phyloP scores from a whole-genome alignment of 2,329 filamentous ascomycete genomes.

The Chrysoporthe cubensis region DNA sequence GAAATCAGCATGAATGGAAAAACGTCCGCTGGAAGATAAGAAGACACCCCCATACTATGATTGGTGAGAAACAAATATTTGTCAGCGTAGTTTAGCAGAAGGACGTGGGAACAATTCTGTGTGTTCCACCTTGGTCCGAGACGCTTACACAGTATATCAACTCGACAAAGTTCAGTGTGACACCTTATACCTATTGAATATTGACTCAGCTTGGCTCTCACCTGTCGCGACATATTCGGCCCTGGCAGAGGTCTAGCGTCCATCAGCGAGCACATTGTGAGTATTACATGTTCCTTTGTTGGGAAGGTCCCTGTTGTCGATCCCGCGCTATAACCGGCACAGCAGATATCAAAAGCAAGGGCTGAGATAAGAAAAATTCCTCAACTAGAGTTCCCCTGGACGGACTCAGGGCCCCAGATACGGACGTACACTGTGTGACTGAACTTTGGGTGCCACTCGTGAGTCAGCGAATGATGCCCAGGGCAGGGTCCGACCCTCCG shows the following conservation, averaged over 20 bases:
- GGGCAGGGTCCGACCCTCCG: neutral
- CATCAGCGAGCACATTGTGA: neutral
- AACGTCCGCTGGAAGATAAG: constrained; percentile 17
- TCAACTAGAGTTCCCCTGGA: no score
- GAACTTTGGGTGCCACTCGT: no score
- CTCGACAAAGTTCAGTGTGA: neutral
- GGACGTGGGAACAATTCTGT: neutral
- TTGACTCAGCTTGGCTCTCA: neutral
- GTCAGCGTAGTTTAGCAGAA: constrained; percentile 3
- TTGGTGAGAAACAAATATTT: constrained; percentile 19
- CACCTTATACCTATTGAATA: neutral
- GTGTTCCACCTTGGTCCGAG: neutral
- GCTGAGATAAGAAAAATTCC: constrained; percentile 19
- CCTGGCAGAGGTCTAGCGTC: neutral
- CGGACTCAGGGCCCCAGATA: no score
- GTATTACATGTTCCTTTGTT: neutral
- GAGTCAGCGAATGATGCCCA: no score
- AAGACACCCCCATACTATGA: neutral
- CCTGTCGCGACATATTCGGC: neutral
- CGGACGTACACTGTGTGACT: no score
- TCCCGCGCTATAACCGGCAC: neutral
- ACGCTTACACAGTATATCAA: neutral
- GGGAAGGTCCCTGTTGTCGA: constrained; percentile 4
- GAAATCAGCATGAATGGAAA: constrained; percentile 4
- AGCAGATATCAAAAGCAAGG: neutral